Percentiles rank a stretch among this genome's conserved stretches.
Conservation (phyloP, 2,329 filamentous ascomycete genomes). For the Pseudocercospora pini-densiflorae region DNA sequence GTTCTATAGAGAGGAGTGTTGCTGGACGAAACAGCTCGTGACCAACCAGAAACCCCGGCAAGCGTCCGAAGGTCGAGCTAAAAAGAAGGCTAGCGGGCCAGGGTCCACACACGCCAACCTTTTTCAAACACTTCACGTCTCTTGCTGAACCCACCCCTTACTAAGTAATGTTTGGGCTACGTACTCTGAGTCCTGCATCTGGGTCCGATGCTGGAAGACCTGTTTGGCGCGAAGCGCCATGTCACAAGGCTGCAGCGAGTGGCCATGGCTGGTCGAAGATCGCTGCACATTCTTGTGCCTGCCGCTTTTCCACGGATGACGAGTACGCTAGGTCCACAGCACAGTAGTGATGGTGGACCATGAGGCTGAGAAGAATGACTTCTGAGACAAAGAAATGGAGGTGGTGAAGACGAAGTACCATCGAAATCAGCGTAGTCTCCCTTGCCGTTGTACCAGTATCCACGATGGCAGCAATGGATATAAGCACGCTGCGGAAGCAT, state of each 20-base stretch:
- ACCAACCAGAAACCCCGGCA: conserved; percentile 7
- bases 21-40: background rate
- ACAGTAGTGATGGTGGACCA: conserved; percentile 21
- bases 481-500: conserved; percentile 14
- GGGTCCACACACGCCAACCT: background rate
- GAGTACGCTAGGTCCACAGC: conserved; percentile 11
- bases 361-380: conserved; percentile 30
- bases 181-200: background rate
- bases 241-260: conserved; percentile 16
- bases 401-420: conserved; percentile 15
- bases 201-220: background rate
- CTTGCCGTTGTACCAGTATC: conserved; percentile 12
- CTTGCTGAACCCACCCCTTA: conserved; percentile 10
- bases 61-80: background rate
- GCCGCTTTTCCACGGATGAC: conserved; percentile 10
- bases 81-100: background rate
- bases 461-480: conserved; percentile 8
- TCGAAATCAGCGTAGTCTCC: background rate
- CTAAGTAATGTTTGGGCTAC: background rate
- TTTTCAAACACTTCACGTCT: conserved; percentile 11
- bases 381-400: conserved; percentile 26
- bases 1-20: background rate
- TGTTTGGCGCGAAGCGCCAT: conserved; percentile 12
- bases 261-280: conserved; percentile 10
- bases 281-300: conserved; percentile 25